Base-by-base conservation (phyloP, 2,329 filamentous ascomycete species). In the Xylariaceae sp. region DNA sequence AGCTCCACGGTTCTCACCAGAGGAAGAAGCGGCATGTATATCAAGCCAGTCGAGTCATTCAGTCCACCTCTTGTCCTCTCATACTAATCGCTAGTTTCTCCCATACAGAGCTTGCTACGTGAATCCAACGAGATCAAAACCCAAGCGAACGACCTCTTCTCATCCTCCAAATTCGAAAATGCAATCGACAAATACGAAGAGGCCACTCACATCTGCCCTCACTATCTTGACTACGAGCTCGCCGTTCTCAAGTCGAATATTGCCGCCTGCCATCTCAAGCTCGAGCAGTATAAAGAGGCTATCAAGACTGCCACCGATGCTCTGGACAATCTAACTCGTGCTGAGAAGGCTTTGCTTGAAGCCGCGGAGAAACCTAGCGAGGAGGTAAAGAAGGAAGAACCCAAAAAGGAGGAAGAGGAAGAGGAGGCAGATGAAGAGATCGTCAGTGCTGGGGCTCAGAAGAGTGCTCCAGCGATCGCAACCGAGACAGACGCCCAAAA, bases 211-310 rank as follows among this genome's bases (percentile, higher is more conserved):
- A 82, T 86, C 6, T 92, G 90, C 69, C 93, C 93, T 1, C 87
- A 85, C 64, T 95, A 96, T 72, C 83, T 96, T 30, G 86, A 93
- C 72, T 96, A 90, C 75, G 91, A 96, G 67, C 80, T 93, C 63
- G 91, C 92, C 30, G 90, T 97, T 8, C 80, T 97, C 4, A 85
- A 88, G 60, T 92, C 89, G 72, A 97, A 97, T 76, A 88, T 97
- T 65, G 84, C 93, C 1, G 93, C 92, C 8, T 96, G 92, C 71
- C 85, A 96, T 68, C 74, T 97, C 57, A 95, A 95, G 72, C 78
- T 95, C 2, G 80, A 86, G 62, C 87, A 93, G 62, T 97, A 92
- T 90, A 91, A 92, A 66, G 86, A 90, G 35, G 90, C 91, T 8
- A 82, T 92, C 49, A 86, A 87, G 53, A 81, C 84, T 8, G 92